Evolutionary conservation across 2,329 filamentous ascomycete species (phyloP).

Genomic region (Sporothrix pseudoabietina): DNA sequence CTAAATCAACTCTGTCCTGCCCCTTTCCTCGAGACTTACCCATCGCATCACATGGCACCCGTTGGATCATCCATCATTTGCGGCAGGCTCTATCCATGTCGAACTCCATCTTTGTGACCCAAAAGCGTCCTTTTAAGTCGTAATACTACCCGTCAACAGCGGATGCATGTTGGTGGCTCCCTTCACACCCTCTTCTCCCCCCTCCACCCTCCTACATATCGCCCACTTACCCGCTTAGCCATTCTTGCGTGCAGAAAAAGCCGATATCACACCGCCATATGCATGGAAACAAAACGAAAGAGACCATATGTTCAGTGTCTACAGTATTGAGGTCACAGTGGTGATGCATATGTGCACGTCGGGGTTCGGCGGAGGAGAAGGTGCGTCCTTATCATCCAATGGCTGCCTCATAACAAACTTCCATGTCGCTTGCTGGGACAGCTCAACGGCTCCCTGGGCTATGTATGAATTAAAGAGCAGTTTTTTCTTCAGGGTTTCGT

Average conservation of each 20-base stretch:
- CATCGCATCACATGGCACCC: neutral
- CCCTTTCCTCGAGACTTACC: neutral
- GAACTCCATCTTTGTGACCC: neutral
- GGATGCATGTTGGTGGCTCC: neutral
- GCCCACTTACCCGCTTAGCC: neutral
- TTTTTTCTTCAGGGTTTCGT: too few species aligned
- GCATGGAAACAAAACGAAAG: neutral
- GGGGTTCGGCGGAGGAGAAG: neutral
- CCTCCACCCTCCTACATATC: neutral
- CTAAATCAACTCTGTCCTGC: neutral
- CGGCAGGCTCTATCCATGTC: neutral
- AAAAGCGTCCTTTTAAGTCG: neutral
- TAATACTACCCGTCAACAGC: neutral
- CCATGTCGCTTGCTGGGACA: neutral
- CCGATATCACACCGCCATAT: conserved; percentile 2
- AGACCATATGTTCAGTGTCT: neutral
- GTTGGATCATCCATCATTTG: neutral
- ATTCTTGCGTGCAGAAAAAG: neutral
- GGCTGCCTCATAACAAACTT: neutral
- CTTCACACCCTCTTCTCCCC: conserved; percentile 3
- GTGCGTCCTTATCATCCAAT: neutral
- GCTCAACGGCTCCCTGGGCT: too few species aligned
- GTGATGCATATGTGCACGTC: neutral
- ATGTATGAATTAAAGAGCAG: neutral
- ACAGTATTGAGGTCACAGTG: neutral